Conservation (phyloP, 2,329 filamentous ascomycete genomes). For the Colletotrichum sp. region DNA sequence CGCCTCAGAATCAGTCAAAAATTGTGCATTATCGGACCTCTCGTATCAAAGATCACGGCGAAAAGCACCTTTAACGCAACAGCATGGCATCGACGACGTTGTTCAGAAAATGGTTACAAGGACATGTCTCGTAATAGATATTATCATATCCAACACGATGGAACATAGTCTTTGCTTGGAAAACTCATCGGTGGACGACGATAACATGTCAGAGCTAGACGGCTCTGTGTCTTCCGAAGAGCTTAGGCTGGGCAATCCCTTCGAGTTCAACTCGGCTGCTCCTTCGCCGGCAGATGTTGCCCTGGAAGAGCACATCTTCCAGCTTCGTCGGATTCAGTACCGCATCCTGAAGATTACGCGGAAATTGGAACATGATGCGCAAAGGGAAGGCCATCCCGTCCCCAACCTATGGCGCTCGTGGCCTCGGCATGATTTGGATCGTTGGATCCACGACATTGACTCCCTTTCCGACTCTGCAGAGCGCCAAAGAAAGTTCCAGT, state of each 20-base stretch:
- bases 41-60: background rate
- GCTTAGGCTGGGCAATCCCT: background rate
- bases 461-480: background rate
- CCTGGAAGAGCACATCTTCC: background rate
- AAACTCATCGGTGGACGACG: background rate
- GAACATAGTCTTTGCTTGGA: background rate
- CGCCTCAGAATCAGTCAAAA: background rate
- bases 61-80: background rate
- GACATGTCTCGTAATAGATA: background rate
- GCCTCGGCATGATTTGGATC: background rate
- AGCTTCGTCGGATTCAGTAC: background rate
- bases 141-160: background rate
- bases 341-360: background rate
- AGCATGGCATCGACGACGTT: background rate
- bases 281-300: background rate
- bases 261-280: background rate
- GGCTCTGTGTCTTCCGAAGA: background rate
- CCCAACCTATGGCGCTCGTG: background rate
- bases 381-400: background rate
- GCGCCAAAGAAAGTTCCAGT: background rate
- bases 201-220: background rate
- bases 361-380: background rate
- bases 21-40: background rate
- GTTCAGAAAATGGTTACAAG: background rate
- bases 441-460: background rate